A percentile compares a stretch with the other conserved stretches of the same genome.
phyloP scores from a whole-genome alignment of 306 rosid genomes.

The Cicer cuneatum region DNA sequence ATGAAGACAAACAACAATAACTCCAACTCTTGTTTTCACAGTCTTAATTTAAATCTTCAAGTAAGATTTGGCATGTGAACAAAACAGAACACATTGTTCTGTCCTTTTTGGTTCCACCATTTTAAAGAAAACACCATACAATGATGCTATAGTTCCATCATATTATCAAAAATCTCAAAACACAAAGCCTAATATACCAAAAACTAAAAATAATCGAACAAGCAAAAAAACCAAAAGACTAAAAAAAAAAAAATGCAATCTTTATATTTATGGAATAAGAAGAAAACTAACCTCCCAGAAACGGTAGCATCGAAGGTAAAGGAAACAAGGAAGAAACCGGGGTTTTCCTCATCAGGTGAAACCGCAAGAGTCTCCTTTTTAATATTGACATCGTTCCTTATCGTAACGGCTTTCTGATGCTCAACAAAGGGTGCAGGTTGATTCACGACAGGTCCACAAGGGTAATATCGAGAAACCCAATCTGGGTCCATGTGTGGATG shows the following conservation, averaged over 20 bases:
- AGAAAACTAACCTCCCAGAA: slow-evolving; percentile 69
- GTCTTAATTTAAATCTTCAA: slow-evolving; percentile 4
- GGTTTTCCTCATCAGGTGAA: slow-evolving; percentile 71
- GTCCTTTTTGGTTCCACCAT: not conserved
- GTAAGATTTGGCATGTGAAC: not conserved
- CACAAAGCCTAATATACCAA: not conserved
- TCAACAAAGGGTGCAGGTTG: slow-evolving; percentile 73
- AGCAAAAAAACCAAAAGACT: not conserved
- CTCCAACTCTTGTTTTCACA: not conserved
- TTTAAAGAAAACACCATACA: not conserved
- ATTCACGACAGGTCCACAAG: slow-evolving; percentile 57
- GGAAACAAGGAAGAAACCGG: slow-evolving; percentile 70
- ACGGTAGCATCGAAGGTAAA: slow-evolving; percentile 88
- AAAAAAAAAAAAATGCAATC: not conserved
- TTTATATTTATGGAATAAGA: not conserved
- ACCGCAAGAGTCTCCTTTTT: slow-evolving; percentile 80
- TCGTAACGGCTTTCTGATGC: slow-evolving; percentile 96
- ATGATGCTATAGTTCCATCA: too few species aligned
- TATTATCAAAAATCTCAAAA: not conserved
- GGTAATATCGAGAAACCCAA: slow-evolving; percentile 67
- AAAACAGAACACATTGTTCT: not conserved
- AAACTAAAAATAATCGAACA: not conserved
- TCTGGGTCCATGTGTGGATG: slow-evolving; percentile 37
- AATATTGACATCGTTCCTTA: slow-evolving; percentile 83
- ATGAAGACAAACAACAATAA: not conserved